Evolutionary conservation across 2,329 filamentous ascomycete species (phyloP), one percentile per base, ranked within the genome.

Genomic region (Ceratocystis huliohia): DNA sequence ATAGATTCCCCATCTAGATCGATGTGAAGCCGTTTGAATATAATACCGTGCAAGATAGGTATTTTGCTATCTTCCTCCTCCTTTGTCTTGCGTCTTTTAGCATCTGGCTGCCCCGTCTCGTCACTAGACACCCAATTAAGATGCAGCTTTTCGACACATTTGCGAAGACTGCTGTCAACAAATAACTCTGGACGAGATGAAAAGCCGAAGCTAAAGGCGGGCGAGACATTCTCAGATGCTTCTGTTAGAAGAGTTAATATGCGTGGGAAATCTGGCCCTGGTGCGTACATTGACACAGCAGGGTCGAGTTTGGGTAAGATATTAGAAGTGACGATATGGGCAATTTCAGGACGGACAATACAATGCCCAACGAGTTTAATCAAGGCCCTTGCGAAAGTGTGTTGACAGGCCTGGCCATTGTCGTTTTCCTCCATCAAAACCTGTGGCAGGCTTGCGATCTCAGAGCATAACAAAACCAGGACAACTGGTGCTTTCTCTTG

Each of bases 391-490:
- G 76, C 79, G 45, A 78, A 74, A 2, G 73, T 71, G 5, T 70
- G 72, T 53, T 76, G 73, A 15, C 74, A 73, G 1, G 73, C 69
- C 2, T 71, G 70, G 17, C 72, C 71, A 17, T 69, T 66, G 0
- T 72, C 69, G 20, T 74, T 73, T 6, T 71, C 66, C 7, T 72
- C 69, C n/a, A 73, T 69, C 17, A 76, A 70, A 8, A 72, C 72
- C 25, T 73, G 73, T 22, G 74, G 73, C 13, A 71, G 71, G 22
- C 71, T 73, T 30, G 76, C 72, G 67, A 77, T 71, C 41, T 81
- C 78, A 22, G 73, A 74, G 63, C 78, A 80, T 13, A 81, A 73
- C 2, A 79, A 66, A 15, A 77, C 73, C 17, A 80, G 72, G 17
- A 61, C 30, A 30, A 68, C 28, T 3, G 7, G 78, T 15, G 64